Percentiles rank a stretch among this genome's conserved stretches.
phyloP scores from a whole-genome alignment of 345 rosid species.

The Turnera subulata region DNA sequence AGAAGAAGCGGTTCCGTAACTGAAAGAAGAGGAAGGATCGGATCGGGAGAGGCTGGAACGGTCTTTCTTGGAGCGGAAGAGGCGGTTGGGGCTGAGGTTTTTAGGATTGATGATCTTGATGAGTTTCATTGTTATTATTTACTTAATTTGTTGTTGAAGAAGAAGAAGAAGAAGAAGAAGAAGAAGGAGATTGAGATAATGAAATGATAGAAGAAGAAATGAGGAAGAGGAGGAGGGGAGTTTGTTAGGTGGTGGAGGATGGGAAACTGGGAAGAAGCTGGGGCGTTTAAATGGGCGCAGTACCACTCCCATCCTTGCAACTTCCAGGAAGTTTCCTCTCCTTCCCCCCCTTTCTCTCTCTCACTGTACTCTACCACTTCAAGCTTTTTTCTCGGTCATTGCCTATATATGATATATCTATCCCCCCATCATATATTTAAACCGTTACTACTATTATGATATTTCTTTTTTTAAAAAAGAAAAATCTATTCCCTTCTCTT shows the following conservation, averaged over 20 bases:
- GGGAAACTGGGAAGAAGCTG: constrained; percentile 24
- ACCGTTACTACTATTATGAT: too few relatives aligned
- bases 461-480: too few relatives aligned
- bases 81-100: constrained; percentile 56
- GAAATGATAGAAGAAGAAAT: background rate
- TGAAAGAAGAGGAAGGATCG: constrained; percentile 48
- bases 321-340: constrained; percentile 87
- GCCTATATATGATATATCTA: too few relatives aligned
- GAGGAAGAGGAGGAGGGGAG: constrained; percentile 28
- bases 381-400: too few relatives aligned
- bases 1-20: constrained; percentile 34
- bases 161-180: background rate
- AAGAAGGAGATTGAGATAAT: background rate
- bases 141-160: background rate
- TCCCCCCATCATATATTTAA: too few relatives aligned
- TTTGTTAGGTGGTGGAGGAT: too few relatives aligned
- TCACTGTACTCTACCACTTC: too few relatives aligned
- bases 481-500: too few relatives aligned
- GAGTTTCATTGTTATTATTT: constrained; percentile 48
- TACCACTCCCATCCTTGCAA: constrained; percentile 42
- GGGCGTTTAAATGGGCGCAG: constrained; percentile 46
- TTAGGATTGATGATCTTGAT: constrained; percentile 30
- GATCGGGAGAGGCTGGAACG: constrained; percentile 43
- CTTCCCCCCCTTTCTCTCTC: too few relatives aligned
- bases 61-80: constrained; percentile 49